Base-by-base conservation (phyloP, 768 basidiomycete genomes). In the Cubamyces lactineus region DNA sequence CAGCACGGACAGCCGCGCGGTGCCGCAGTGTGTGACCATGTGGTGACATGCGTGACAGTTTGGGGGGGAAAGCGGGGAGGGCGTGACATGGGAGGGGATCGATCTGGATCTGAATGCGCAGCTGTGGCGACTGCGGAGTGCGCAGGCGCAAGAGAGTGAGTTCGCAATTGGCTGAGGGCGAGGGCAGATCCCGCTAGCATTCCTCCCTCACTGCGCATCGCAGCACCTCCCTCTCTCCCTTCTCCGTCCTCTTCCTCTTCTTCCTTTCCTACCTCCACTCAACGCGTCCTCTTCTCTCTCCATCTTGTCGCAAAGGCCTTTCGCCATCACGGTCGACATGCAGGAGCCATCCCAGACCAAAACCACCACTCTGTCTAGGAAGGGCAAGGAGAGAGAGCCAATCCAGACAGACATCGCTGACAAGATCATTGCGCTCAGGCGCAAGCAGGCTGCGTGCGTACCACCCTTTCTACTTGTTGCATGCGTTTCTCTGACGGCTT, bases 361-460 rank as follows among this genome's bases (percentile, higher is more conserved):
- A 53, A 64, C 57, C 46, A 43, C 65, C n/a, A 43, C 57, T 23
- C 30, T 65, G 45, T 65, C 70, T n/a, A 67, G 74, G 53, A 74
- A 71, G 60, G 72, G 70, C 59, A 76, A 73, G 65, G 75, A 76
- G 62, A 73, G 71, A 48, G 75, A 76, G n/a, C 47, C 63, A 45
- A 70, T 76, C 13, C 75, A 77, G 26, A 73, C 78, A 0, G 84
- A 86, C 73, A 64, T 87, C 21, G 82, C 79, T n/a, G 86, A 89
- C 69, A 82, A 80, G 64, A 80, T 94, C 47, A 79, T 88, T 55
- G 87, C 87, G 13, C 75, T 88, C 4, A 85, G 88, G 71, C 81
- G 92, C 19, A 84, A 79, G 65, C 84, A 79, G 39, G 87, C 89
- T 57, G 79, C 76, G 85, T 86, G 60, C 53, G 82, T 80, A 26